These are phyloP conservation scores for Rhizophlyctis rosea DNA, from an alignment of 192 early-diverging fungal species.

Conservation along the genomic window DNA sequence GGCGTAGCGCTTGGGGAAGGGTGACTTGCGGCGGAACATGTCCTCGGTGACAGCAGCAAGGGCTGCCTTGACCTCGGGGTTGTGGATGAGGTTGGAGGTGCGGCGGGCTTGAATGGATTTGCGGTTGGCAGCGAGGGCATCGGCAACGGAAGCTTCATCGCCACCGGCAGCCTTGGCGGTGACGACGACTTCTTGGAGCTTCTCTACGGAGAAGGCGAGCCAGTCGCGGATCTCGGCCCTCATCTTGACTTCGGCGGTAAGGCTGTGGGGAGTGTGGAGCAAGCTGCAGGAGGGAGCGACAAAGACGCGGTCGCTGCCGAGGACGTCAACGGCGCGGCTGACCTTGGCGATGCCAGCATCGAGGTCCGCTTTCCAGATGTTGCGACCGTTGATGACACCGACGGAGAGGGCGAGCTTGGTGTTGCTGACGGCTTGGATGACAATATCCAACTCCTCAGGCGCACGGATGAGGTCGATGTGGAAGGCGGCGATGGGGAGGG, in stretches of 20 bases:
- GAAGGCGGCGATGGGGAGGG: constrained; percentile 77
- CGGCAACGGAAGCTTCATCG: constrained; percentile 59
- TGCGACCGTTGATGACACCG: constrained; percentile 93
- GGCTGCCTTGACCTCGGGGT: constrained; percentile 69
- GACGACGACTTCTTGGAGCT: constrained; percentile 76
- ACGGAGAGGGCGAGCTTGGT: constrained; percentile 75
- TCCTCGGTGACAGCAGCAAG: constrained; percentile 57
- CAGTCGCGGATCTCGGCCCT: constrained; percentile 82
- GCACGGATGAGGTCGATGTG: constrained; percentile 91
- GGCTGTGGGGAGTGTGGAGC: constrained; percentile 87
- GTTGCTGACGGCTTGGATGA: constrained; percentile 52
- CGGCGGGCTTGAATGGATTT: constrained; percentile 54
- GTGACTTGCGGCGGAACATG: constrained; percentile 71
- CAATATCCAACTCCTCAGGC: constrained; percentile 71
- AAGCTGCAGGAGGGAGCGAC: constrained; percentile 89
- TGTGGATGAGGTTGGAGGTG: constrained; percentile 76
- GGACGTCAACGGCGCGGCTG: constrained; percentile 59
- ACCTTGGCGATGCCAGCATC: constrained; percentile 65
- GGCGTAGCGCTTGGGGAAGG: constrained; percentile 68
- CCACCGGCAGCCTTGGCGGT: constrained; percentile 60
- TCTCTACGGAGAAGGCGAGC: constrained; percentile 92
- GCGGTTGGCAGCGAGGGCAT: constrained; percentile 67
- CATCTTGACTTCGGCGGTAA: constrained; percentile 65
- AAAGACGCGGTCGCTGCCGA: constrained; percentile 74
- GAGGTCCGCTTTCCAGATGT: constrained; percentile 96